Conservation (phyloP, 2,329 filamentous ascomycete genomes). For the Rhynchosporium graminicola region DNA sequence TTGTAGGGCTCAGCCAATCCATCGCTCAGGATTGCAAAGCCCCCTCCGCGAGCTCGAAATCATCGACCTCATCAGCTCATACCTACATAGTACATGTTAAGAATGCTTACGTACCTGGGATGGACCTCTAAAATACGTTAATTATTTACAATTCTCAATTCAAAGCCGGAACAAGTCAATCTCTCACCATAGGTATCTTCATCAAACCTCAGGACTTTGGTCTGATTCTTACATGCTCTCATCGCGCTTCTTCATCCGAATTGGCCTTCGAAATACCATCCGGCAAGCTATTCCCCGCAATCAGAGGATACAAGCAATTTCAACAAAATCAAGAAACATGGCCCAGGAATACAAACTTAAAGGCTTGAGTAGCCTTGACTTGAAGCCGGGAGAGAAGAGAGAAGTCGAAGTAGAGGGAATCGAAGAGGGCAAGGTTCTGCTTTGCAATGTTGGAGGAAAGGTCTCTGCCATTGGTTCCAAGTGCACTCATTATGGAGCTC, state of each 20-base stretch:
- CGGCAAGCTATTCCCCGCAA: constrained; percentile 25
- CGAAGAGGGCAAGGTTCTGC: constrained; percentile 79
- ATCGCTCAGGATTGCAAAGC: constrained; percentile 7
- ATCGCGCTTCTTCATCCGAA: constrained; percentile 12
- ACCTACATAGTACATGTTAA: constrained; percentile 5
- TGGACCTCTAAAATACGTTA: too few species aligned
- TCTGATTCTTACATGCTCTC: constrained; percentile 17
- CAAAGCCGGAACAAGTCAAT: too few species aligned
- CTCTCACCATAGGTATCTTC: not conserved
- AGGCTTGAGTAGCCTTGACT: constrained; percentile 69
- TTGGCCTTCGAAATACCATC: constrained; percentile 22
- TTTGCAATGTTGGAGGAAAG: constrained; percentile 76
- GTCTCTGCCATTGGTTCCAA: constrained; percentile 79
- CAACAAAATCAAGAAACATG: constrained; percentile 35
- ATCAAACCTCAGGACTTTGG: not conserved
- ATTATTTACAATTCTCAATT: too few species aligned
- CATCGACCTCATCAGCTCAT: constrained; percentile 20
- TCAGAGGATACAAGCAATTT: constrained; percentile 21
- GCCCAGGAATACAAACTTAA: constrained; percentile 70
- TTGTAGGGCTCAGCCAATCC: not conserved
- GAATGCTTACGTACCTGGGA: not conserved
- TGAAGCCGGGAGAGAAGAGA: constrained; percentile 80
- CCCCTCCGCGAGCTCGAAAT: constrained; percentile 18
- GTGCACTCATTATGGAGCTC: constrained; percentile 92
- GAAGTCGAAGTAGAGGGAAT: constrained; percentile 91